These are phyloP conservation scores for Pyrenochaeta sp. DNA, from an alignment of 2,329 filamentous ascomycete species.

Conservation along the genomic window DNA sequence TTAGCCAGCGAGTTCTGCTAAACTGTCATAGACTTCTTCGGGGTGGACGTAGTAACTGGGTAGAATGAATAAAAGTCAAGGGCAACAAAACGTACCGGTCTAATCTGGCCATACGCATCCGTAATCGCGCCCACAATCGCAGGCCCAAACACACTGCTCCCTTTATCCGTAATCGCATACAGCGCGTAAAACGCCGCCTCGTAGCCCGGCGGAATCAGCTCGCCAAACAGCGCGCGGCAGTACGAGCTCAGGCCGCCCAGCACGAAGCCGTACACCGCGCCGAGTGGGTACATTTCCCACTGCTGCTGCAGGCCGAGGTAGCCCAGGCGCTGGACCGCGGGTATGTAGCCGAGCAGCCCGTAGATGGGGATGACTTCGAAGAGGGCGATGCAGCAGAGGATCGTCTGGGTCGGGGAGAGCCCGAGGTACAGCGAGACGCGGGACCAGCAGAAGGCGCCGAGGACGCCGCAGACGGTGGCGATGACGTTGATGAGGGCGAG, in stretches of 20 bases:
- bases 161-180: constrained; percentile 98
- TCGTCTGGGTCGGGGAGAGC: constrained; percentile 82
- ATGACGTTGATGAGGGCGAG: constrained; percentile 94
- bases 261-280: constrained; percentile 89
- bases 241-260: constrained; percentile 92
- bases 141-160: constrained; percentile 90
- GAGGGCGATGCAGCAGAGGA: constrained; percentile 86
- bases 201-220: constrained; percentile 90
- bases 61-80: background rate
- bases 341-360: constrained; percentile 85
- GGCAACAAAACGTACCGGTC: constrained; percentile 48
- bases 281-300: constrained; percentile 96
- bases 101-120: constrained; percentile 65
- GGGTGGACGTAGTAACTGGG: background rate
- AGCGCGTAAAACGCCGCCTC: constrained; percentile 96
- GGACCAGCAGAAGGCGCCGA: constrained; percentile 90
- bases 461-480: constrained; percentile 80
- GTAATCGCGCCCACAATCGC: constrained; percentile 94
- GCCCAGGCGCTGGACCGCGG: constrained; percentile 76
- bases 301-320: constrained; percentile 87
- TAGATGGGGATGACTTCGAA: constrained; percentile 95
- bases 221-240: constrained; percentile 89
- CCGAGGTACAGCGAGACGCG: constrained; percentile 74
- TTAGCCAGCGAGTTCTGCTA: too few species aligned
- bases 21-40: too few species aligned